Percentiles rank a stretch among this genome's conserved stretches.
These are phyloP conservation scores for Paramarasmius palmivorus DNA, from an alignment of 1,284 basidiomycete genomes.

Conservation along the genomic window DNA sequence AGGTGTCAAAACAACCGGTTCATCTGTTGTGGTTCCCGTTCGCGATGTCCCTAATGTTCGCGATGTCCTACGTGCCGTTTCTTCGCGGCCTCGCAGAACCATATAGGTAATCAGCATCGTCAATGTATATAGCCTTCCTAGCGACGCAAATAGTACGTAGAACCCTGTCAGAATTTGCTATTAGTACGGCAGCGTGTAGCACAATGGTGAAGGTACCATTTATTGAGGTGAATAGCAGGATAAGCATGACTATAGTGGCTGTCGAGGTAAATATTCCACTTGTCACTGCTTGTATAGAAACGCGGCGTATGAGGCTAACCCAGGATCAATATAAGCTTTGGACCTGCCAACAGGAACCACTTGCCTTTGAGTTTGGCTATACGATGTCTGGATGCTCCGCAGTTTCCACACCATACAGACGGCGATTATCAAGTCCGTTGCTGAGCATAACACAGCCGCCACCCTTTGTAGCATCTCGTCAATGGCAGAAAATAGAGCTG, in stretches of 20 bases:
- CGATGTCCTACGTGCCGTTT: too few relatives aligned
- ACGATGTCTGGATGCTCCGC: not conserved
- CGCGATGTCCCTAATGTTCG: too few relatives aligned
- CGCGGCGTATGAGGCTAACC: conserved; percentile 6
- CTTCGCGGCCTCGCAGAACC: not conserved
- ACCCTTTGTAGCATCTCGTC: not conserved
- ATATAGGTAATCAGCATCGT: conserved; percentile 11
- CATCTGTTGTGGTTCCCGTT: too few relatives aligned
- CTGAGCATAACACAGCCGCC: conserved; percentile 5
- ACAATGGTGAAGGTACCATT: conserved; percentile 1
- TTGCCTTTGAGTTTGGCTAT: conserved; percentile 7
- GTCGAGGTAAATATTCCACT: conserved; percentile 8
- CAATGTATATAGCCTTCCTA: conserved; percentile 12
- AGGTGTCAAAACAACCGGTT: too few relatives aligned
- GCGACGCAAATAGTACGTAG: conserved; percentile 5
- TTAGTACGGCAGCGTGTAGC: not conserved
- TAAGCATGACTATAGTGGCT: conserved; percentile 5
- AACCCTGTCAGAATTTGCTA: conserved; percentile 2
- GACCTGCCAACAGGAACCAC: not conserved
- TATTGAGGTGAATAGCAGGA: conserved; percentile 4
- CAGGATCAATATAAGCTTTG: not conserved
- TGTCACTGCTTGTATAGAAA: conserved; percentile 10
- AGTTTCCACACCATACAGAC: conserved; percentile 1
- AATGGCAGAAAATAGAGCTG: not conserved
- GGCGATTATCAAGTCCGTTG: conserved; percentile 10